Evolutionary conservation across 371 early-diverging fungal species (phyloP).

Genomic region (Actinomortierella ambigua): DNA sequence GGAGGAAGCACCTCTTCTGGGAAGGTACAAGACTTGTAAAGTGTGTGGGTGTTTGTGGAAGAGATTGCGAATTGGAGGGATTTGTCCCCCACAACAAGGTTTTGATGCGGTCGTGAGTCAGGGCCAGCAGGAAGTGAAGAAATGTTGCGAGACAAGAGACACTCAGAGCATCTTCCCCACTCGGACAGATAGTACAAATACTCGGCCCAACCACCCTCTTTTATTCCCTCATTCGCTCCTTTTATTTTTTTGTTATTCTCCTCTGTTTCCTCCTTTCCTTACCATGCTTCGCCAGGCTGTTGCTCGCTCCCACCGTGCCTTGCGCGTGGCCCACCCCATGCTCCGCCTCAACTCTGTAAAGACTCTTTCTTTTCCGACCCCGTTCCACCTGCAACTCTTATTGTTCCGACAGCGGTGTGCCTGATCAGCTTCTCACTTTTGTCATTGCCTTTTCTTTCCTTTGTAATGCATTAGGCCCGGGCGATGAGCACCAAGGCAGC

Average conservation of each 20-base stretch:
- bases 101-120: too few relatives aligned
- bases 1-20: too few relatives aligned
- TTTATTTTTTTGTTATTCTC: background rate
- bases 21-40: too few relatives aligned
- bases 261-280: background rate
- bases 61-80: too few relatives aligned
- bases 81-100: too few relatives aligned
- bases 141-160: too few relatives aligned
- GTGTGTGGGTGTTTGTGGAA: too few relatives aligned
- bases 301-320: constrained; percentile 18
- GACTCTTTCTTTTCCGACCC: background rate
- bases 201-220: background rate
- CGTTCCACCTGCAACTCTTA: constrained; percentile 6
- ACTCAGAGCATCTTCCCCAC: too few relatives aligned
- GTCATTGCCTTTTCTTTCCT: background rate
- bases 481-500: constrained; percentile 32
- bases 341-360: constrained; percentile 37
- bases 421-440: background rate
- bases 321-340: constrained; percentile 30
- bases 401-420: background rate
- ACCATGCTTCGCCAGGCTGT: constrained; percentile 41
- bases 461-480: constrained; percentile 19
- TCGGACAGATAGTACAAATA: too few relatives aligned
- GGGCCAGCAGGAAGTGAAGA: too few relatives aligned
- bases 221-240: background rate